Base-by-base conservation (phyloP, 371 early-diverging fungal species). In the Lichtheimia corymbifera region DNA sequence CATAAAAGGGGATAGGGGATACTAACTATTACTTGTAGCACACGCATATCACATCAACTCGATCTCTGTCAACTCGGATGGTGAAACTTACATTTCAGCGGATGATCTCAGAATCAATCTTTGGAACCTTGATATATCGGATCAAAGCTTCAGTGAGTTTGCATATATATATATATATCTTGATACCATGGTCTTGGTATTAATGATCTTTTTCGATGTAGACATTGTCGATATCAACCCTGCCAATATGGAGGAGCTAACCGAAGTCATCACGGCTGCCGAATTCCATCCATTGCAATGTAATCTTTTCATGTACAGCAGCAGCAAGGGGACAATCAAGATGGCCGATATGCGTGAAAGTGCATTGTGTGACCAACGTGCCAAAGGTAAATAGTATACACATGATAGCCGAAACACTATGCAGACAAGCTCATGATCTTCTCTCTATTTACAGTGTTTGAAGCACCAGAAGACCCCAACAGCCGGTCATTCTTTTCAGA, bases 211-310 rank as follows among this genome's bases (percentile, higher is more conserved):
- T 28, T 7, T n/a, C n/a, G n/a, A 93, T 51, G n/a, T 65, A 80
- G 92, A 93, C 67, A 92, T 96, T 73, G 94, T 98, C 27, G 97
- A 98, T 69, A 94, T 97, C 64, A 98, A 97, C 72, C 96, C 97
- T 17, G 89, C 90, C 18, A 95, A 93, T 64, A 93, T 94, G 92
- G 95, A 96, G 64, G 98, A 97, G 62, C 73, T 96, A 62, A 93
- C 93, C 28, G 97, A 95, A 73, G 97, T 98, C 49, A 97, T 98
- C 62, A 97, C 97, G n/a, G 88, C 93, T 4, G 92, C 97, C 28
- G 93, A 95, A 71, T 98, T 97, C 73, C 95, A 94, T 67, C 94
- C 94, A 9, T 59, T 71, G 11, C 88, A 90, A 52, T 97, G 95
- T 81, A 93, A 92, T 77, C 55, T 91, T 62, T 95, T 97, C 66